Percentiles rank a stretch among this genome's conserved stretches.
Evolutionary conservation across 2,329 filamentous ascomycete species (phyloP).

Genomic region (Penicillium sp.): DNA sequence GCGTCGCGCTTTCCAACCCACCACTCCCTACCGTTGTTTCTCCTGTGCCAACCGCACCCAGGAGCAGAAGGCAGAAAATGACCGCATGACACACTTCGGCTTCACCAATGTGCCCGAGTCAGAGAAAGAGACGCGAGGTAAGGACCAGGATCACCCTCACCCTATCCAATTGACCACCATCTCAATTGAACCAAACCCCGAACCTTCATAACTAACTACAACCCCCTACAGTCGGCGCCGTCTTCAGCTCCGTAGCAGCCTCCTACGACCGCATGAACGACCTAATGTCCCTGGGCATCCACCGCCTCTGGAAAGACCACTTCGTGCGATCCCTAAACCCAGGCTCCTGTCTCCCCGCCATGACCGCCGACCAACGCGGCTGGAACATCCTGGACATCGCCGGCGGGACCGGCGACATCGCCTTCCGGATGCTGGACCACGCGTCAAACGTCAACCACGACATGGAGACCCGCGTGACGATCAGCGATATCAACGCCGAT

Average conservation of each 20-base stretch:
- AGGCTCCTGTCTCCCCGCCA: conserved; percentile 55
- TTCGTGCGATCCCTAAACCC: conserved; percentile 92
- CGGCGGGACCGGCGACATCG: conserved; percentile 95
- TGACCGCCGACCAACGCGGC: conserved; percentile 42
- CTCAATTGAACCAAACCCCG: background rate
- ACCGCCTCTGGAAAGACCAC: conserved; percentile 95
- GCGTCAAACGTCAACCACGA: conserved; percentile 78
- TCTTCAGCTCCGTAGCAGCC: conserved; percentile 92
- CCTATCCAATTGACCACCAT: background rate
- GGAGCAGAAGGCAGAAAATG: conserved; percentile 42
- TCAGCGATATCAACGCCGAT: conserved; percentile 92
- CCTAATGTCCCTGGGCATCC: conserved; percentile 95
- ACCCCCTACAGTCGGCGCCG: conserved; percentile 64
- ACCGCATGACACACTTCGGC: conserved; percentile 81
- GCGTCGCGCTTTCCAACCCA: conserved; percentile 27
- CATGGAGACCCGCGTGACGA: conserved; percentile 76
- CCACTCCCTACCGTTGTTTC: conserved; percentile 50
- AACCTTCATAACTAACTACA: background rate
- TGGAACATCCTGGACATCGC: conserved; percentile 91
- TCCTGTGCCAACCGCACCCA: conserved; percentile 49
- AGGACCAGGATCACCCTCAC: background rate
- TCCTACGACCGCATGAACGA: conserved; percentile 99
- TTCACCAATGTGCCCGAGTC: conserved; percentile 80
- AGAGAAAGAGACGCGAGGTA: conserved; percentile 70
- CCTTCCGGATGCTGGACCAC: conserved; percentile 92